phyloP scores from a whole-genome alignment of 495 filamentous ascomycete genomes.

The Bathelium albidoporum region DNA sequence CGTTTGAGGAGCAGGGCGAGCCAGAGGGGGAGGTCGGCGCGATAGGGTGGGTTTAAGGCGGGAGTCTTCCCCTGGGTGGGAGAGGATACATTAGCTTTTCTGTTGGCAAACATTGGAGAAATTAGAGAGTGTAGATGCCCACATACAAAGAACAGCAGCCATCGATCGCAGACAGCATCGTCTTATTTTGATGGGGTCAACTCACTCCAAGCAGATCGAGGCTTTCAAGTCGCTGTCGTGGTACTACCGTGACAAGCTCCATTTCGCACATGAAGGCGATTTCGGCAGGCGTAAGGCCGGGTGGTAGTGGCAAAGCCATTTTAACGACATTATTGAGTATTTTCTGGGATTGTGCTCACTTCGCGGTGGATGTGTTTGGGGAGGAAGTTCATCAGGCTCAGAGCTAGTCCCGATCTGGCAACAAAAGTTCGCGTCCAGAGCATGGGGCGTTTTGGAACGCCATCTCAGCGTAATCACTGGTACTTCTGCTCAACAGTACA shows the following conservation, averaged over 20 bases:
- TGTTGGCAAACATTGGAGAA: slow-evolving; percentile 3
- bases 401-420: neutral
- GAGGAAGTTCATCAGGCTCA: neutral
- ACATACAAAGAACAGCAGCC: slow-evolving; percentile 12
- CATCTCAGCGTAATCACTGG: no score
- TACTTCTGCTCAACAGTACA: no score
- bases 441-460: no score
- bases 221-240: slow-evolving; percentile 78
- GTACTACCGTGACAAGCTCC: slow-evolving; percentile 86
- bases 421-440: neutral
- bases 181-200: slow-evolving; percentile 22
- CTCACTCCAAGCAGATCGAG: slow-evolving; percentile 75
- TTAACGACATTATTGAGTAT: slow-evolving; percentile 6
- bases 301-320: slow-evolving; percentile 78
- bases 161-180: slow-evolving; percentile 6
- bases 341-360: no score
- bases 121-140: slow-evolving; percentile 2
- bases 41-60: slow-evolving; percentile 67
- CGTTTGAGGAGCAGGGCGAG: slow-evolving; percentile 94
- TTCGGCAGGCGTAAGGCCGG: slow-evolving; percentile 78
- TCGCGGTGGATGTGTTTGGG: no score
- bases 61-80: slow-evolving; percentile 60
- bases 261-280: slow-evolving; percentile 95
- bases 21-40: slow-evolving; percentile 79
- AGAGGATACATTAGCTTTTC: slow-evolving; percentile 6